Evolutionary conservation across 345 rosid species (phyloP).

Genomic region (Brassica nigra): DNA sequence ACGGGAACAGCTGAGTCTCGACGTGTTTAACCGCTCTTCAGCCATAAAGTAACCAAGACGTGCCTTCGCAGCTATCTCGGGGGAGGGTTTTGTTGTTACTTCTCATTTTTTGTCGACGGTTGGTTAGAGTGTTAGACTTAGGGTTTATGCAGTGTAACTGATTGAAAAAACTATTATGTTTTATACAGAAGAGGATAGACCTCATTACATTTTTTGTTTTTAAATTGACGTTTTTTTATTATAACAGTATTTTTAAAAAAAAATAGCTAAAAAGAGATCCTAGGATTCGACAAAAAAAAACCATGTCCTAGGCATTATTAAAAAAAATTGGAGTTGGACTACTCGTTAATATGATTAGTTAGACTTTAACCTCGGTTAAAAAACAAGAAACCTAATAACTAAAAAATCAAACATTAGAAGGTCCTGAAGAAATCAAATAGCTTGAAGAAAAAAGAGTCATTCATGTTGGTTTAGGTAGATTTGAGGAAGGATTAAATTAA

Average conservation of each 20-base stretch:
- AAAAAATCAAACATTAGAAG: not conserved
- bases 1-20: not conserved
- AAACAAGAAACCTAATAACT: not conserved
- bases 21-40: not conserved
- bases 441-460: not conserved
- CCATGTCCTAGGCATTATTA: not conserved
- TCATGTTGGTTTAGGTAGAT: not conserved
- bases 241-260: not conserved
- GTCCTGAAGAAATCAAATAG: not conserved
- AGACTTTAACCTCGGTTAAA: not conserved
- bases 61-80: not conserved
- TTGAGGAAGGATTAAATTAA: not conserved
- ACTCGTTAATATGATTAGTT: not conserved
- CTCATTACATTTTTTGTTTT: not conserved
- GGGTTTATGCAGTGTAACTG: not conserved
- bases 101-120: not conserved
- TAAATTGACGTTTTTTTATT: not conserved
- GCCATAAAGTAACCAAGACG: not conserved
- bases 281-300: not conserved
- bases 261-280: not conserved
- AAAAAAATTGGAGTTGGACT: not conserved
- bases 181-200: not conserved
- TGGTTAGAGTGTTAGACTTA: not conserved
- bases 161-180: not conserved
- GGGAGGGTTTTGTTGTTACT: not conserved